phyloP scores from a whole-genome alignment of 495 filamentous ascomycete species.

The Xylaria castorea region DNA sequence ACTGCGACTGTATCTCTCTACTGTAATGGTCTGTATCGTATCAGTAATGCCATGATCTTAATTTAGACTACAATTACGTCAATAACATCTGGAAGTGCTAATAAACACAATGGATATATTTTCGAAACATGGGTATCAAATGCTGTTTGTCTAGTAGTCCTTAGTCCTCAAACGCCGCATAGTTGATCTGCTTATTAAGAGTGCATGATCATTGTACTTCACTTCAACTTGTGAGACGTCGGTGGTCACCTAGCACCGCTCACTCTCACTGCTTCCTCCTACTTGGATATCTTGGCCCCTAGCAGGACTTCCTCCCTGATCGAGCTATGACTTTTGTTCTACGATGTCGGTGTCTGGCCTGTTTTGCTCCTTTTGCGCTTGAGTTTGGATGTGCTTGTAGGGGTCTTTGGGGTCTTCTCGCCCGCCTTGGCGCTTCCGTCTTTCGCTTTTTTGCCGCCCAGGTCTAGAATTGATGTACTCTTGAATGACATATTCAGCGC shows the following conservation, averaged over 20 bases:
- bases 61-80: not conserved
- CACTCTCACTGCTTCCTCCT: not conserved
- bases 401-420: constrained; percentile 60
- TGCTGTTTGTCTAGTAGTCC: not conserved
- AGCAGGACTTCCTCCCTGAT: not conserved
- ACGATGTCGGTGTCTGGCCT: constrained; percentile 40
- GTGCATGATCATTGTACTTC: not conserved
- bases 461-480: constrained; percentile 31
- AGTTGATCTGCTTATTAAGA: not conserved
- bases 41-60: not conserved
- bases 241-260: not conserved
- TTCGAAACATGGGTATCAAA: constrained; percentile 26
- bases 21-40: not conserved
- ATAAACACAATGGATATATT: not conserved
- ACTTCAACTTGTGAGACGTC: not conserved
- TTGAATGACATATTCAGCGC: constrained; percentile 50
- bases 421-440: constrained; percentile 31
- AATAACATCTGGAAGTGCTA: not conserved
- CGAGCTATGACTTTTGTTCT: not conserved
- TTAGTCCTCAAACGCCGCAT: constrained; percentile 10
- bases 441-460: constrained; percentile 48
- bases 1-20: not conserved
- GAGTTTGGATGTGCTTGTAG: constrained; percentile 49
- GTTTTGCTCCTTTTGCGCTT: constrained; percentile 67
- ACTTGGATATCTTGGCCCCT: not conserved